phyloP scores from a whole-genome alignment of 2,329 filamentous ascomycete species.

The Penicillium brasilianum region DNA sequence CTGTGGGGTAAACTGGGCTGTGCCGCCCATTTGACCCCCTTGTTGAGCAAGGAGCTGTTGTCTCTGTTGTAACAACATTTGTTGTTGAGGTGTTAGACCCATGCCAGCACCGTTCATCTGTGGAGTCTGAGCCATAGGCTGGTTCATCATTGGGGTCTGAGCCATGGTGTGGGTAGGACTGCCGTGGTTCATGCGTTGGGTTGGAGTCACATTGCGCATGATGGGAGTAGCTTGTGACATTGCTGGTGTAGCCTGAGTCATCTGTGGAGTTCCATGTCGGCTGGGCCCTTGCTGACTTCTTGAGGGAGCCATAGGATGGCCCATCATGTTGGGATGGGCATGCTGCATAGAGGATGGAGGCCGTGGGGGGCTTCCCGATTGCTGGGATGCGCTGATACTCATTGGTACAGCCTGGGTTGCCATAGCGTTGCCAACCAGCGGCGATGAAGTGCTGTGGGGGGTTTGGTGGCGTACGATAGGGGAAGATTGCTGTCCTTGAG shows the following conservation, averaged over 20 bases:
- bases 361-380: constrained; percentile 52
- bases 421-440: constrained; percentile 48
- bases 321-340: constrained; percentile 52
- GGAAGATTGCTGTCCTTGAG: constrained; percentile 53
- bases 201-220: constrained; percentile 54
- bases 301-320: constrained; percentile 52
- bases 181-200: constrained; percentile 52
- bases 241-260: constrained; percentile 53
- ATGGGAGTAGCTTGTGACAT: constrained; percentile 54
- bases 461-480: constrained; percentile 55
- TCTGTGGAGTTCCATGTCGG: constrained; percentile 55
- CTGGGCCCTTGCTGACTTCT: constrained; percentile 54
- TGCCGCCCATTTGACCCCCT: constrained; percentile 40
- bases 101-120: constrained; percentile 44
- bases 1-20: constrained; percentile 45
- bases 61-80: constrained; percentile 44
- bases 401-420: constrained; percentile 50
- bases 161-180: constrained; percentile 52
- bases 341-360: constrained; percentile 54
- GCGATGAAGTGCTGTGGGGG: constrained; percentile 52
- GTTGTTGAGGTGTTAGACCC: constrained; percentile 48
- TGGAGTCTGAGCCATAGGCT: constrained; percentile 46
- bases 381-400: constrained; percentile 52
- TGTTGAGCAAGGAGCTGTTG: constrained; percentile 47
- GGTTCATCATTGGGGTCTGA: constrained; percentile 53